Evolutionary conservation across 2,329 filamentous ascomycete species (phyloP).

Genomic region (Tothia fuscella): DNA sequence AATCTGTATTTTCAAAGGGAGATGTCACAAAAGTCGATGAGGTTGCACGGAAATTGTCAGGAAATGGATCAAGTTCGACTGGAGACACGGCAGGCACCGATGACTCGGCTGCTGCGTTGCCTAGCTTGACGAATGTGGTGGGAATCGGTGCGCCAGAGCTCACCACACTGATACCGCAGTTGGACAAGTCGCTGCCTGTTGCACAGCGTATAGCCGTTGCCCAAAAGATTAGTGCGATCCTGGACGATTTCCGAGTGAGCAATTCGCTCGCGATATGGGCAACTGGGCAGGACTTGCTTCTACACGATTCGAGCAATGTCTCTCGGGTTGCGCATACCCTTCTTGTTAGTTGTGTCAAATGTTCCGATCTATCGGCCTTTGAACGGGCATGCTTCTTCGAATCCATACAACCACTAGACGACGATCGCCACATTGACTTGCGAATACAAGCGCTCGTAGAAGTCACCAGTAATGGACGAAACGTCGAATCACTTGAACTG

Average conservation of each 20-base stretch:
- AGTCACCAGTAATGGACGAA: constrained; percentile 26
- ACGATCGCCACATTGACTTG: constrained; percentile 20
- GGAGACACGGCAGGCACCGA: background rate
- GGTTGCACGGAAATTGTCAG: background rate
- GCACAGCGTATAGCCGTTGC: constrained; percentile 21
- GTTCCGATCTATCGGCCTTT: constrained; percentile 22
- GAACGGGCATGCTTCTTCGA: constrained; percentile 29
- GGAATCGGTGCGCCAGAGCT: constrained; percentile 25
- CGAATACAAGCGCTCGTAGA: constrained; percentile 24
- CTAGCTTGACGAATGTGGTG: background rate
- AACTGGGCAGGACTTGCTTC: constrained; percentile 25
- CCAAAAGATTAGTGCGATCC: constrained; percentile 22
- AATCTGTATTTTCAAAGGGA: constrained; percentile 16
- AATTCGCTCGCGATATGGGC: constrained; percentile 27
- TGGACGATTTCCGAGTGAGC: constrained; percentile 24
- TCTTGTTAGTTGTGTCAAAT: constrained; percentile 22
- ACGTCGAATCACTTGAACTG: constrained; percentile 27
- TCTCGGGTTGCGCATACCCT: constrained; percentile 24
- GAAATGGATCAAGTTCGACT: constrained; percentile 4
- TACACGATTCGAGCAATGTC: constrained; percentile 22
- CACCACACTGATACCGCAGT: constrained; percentile 20
- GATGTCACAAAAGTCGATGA: constrained; percentile 11
- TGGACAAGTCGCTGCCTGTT: constrained; percentile 18
- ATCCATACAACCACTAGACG: constrained; percentile 20
- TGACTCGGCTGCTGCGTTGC: background rate